phyloP scores from a whole-genome alignment of 345 rosid genomes.

The Hibiscus syriacus region DNA sequence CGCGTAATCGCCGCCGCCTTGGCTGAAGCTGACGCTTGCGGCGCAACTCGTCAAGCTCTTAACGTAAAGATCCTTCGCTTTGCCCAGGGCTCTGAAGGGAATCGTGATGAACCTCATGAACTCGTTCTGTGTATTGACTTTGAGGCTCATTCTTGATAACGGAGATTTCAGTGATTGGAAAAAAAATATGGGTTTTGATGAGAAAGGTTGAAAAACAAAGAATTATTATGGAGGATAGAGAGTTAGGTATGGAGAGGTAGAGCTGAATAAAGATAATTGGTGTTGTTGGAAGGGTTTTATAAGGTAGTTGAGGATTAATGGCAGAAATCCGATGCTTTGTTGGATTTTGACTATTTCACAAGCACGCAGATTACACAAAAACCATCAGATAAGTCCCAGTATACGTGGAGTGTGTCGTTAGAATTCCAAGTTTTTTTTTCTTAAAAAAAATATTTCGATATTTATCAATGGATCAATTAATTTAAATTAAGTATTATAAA shows the following conservation, averaged over 20 bases:
- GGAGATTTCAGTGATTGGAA: not conserved
- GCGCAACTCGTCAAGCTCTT: conserved; percentile 38
- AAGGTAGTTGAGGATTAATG: not conserved
- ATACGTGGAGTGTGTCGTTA: not conserved
- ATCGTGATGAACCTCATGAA: conserved; percentile 27
- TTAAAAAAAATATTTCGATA: too few relatives aligned
- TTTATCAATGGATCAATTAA: too few relatives aligned
- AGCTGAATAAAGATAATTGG: not conserved
- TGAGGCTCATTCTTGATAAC: conserved; percentile 19
- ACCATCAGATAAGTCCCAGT: not conserved
- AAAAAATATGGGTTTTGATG: not conserved
- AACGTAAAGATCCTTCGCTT: conserved; percentile 53
- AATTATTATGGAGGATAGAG: too few relatives aligned
- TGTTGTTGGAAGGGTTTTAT: not conserved
- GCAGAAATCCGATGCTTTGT: not conserved
- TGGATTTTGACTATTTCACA: conserved; percentile 2
- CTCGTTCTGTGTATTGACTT: conserved; percentile 24
- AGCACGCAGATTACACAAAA: conserved; percentile 10
- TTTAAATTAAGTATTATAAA: too few relatives aligned
- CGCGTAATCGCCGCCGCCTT: not conserved
- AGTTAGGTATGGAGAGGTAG: not conserved
- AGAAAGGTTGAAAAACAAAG: not conserved
- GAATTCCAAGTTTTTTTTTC: not conserved
- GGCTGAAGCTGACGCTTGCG: conserved; percentile 7
- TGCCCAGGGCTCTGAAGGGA: conserved; percentile 34